Base-by-base conservation (phyloP, 179 eudicot genomes). In the Amaranthus tricolor region DNA sequence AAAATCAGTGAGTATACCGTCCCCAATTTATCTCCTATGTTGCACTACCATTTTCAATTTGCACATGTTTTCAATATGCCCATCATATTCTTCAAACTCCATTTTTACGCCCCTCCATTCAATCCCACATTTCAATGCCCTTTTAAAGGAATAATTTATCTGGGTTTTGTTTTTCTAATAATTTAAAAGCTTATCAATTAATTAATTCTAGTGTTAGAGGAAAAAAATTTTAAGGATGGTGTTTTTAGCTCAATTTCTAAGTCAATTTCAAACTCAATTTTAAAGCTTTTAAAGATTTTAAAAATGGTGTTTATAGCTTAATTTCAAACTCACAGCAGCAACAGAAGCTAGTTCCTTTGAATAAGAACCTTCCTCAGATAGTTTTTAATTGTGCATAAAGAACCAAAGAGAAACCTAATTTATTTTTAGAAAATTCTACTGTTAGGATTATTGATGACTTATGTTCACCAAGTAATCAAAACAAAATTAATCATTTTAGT, bases 261-360 rank as follows among this genome's bases (percentile, higher is more conserved):
- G 81, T 82, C 84, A 17, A 47, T 89, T 74, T 83, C 60, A 15
- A 24, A 24, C 31, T 24, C 31, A 24, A 24, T 24, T 24, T 24
- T 24, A 24, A 24, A 24, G 31, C 1, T 24, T 24, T 24, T 24
- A 24, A 24, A 1, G 31, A 24, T 24, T 24, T 24, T 24, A 24
- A 24, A 24, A 24, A 24, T 24, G 31, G 31, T 24, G 2, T 24
- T 24, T 24, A 1, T 24, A 24, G 31, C 31, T 24, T 2, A 24
- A 24, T 94, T 81, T 94, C 91, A 70, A 96, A 85, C 83, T 94
- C 99, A 90, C 89, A 56, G 98, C 99, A 7, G 98, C 98, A 80
- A 97, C 98, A 83, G 99, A 88, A 61, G 99, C 98, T 53, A 96
- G 84, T 82, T 96, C 99, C 78, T 90, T 96, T 5, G 99, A 98